Base-by-base conservation (phyloP, 2,329 filamentous ascomycete species). In the Cyclaneusma minus region DNA sequence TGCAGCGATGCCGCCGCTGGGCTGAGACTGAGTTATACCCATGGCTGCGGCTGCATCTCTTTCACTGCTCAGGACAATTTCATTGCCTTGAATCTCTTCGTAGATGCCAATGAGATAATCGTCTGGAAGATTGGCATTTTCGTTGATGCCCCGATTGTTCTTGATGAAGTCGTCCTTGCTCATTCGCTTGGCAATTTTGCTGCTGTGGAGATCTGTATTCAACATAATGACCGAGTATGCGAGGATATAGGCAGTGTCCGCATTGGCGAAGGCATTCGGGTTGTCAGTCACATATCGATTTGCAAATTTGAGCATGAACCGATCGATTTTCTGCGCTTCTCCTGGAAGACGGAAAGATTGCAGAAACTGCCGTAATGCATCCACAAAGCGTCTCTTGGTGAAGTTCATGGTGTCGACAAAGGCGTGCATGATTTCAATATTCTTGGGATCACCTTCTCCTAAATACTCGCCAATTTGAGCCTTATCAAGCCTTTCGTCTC, bases 231-330 rank as follows among this genome's bases (percentile, higher is more conserved):
- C 89, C 0, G 87, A 95, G 52, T 98, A 98, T 0, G 84, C 77
- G 19, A 98, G 61, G 6, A 98, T 83, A 40, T 98, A 98, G 9
- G 89, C 87, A 0, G 91, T 98, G 48, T 98, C 91, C 2, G 89
- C 91, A 44, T 95, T 98, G 18, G 89, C 89, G 51, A 93, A 98
- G 1, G 89, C 87, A 45, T 93, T 93, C 0, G 89, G 89, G 40
- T 98, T 98, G 16, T 85, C 85, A 33, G 76, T 78, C 27, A 92
- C 80, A 49, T 98, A 98, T 33, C 87, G 75, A 51, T 95, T 87
- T 7, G 89, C 89, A 54, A 95, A 98, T 50, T 98, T 98, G 38
- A 98, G 60, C 89, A 98, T 95, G 54, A 95, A 92, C 24, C 89
- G 81, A 69, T 98, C 89, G 39, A 98, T 98, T 58, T 98, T 98